phyloP scores from a whole-genome alignment of 176 grass and related monocot species.

The Bolboschoenus planiculmis region DNA sequence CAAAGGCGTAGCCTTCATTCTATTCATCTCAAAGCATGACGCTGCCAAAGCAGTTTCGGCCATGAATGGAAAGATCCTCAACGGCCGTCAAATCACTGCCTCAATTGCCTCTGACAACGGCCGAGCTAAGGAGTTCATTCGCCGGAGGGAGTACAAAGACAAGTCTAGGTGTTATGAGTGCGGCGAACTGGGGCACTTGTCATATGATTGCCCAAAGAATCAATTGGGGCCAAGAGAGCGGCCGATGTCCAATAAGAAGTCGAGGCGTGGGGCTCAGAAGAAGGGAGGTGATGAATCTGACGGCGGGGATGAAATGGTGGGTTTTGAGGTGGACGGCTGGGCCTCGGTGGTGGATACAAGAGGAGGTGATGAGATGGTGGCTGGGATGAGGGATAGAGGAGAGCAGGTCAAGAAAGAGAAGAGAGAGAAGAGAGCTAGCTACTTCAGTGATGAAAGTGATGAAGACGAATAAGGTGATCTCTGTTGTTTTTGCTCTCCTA shows the following conservation, averaged over 20 bases:
- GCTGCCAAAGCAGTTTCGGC: conserved; percentile 37
- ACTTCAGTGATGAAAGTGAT: conserved; percentile 94
- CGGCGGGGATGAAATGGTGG: not conserved
- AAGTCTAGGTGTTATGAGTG: conserved; percentile 91
- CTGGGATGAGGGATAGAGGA: conserved; percentile 32
- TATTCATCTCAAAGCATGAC: conserved; percentile 67
- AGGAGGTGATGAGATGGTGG: conserved; percentile 36
- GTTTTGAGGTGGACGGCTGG: conserved; percentile 35
- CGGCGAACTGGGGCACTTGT: conserved; percentile 71
- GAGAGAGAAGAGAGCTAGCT: conserved; percentile 85
- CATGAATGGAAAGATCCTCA: conserved; percentile 43
- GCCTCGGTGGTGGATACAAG: conserved; percentile 42
- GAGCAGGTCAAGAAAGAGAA: conserved; percentile 24
- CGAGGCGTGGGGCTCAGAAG: conserved; percentile 26
- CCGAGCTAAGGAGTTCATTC: conserved; percentile 77
- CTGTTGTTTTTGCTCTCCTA: not conserved
- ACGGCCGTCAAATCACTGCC: conserved; percentile 42
- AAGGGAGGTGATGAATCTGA: conserved; percentile 3
- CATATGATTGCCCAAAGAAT: conserved; percentile 92
- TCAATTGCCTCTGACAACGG: conserved; percentile 90
- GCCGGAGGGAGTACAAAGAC: conserved; percentile 76
- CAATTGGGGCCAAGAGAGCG: conserved; percentile 77
- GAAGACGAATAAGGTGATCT: conserved; percentile 55
- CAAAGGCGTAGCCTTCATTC: conserved; percentile 80
- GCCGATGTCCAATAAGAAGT: conserved; percentile 42